These are phyloP conservation scores for Ensete ventricosum DNA, from an alignment of 176 grass and related monocot genomes.

Conservation along the genomic window DNA sequence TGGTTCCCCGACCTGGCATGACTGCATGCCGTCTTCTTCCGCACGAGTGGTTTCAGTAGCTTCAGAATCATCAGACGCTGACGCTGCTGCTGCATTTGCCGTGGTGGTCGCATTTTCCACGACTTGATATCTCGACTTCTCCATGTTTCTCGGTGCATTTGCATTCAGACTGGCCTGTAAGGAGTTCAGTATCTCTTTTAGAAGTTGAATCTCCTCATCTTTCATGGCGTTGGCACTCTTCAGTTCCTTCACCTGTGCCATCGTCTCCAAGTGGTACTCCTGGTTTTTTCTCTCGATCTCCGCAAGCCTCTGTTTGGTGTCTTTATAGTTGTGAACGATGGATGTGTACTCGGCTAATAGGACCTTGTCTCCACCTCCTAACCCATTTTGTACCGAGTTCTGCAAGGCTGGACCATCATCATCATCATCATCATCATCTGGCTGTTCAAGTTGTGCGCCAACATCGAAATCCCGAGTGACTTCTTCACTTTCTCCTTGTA, in stretches of 20 bases:
- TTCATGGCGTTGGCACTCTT: slow-evolving; percentile 9
- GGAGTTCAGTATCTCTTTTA: slow-evolving; percentile 3
- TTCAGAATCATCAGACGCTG: not conserved
- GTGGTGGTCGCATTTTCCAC: not conserved
- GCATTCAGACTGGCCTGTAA: not conserved
- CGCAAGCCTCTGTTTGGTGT: not conserved
- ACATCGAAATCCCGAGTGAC: not conserved
- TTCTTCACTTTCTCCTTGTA: too few species aligned
- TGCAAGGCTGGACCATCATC: not conserved
- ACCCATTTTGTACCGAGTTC: not conserved
- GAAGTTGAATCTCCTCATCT: slow-evolving; percentile 8
- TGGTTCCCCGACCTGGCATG: not conserved
- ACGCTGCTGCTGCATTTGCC: not conserved
- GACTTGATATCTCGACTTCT: not conserved
- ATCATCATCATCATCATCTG: not conserved
- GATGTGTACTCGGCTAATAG: not conserved
- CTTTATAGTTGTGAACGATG: not conserved
- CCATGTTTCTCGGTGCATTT: not conserved
- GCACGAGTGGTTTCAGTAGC: not conserved
- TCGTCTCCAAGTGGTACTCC: slow-evolving; percentile 3
- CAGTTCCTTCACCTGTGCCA: slow-evolving; percentile 1
- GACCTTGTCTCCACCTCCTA: not conserved
- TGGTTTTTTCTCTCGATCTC: slow-evolving; percentile 6
- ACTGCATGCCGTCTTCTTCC: not conserved
- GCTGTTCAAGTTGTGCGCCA: not conserved